Evolutionary conservation across 164 flowering plant genomes (phyloP).

Genomic region (Stephania japonica): DNA sequence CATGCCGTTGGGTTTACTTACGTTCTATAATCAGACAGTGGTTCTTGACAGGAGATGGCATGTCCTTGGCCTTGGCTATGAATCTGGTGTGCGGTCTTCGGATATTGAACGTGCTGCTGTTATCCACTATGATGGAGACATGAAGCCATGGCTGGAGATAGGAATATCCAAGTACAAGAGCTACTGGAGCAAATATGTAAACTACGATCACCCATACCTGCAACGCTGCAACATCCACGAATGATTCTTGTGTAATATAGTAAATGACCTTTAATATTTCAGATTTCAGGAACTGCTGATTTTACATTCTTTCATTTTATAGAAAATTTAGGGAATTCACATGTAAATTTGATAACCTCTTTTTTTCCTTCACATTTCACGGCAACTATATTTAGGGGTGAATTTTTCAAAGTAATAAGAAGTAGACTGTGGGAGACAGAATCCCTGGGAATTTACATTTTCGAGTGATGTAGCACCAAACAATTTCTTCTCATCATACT

Average conservation of each 20-base stretch:
- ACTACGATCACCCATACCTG: conserved; percentile 57
- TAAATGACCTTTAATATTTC: neutral
- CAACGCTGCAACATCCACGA: conserved; percentile 82
- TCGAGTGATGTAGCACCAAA: neutral
- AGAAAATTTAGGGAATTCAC: neutral
- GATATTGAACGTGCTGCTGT: conserved; percentile 72
- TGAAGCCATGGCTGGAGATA: conserved; percentile 95
- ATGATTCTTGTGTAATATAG: conserved; percentile 18
- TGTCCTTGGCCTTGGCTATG: conserved; percentile 71
- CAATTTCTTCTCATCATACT: neutral
- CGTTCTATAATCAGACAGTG: conserved; percentile 64
- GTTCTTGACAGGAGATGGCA: conserved; percentile 70
- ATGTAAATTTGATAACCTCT: neutral
- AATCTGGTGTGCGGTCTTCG: conserved; percentile 30
- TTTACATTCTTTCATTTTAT: neutral
- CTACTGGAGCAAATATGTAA: conserved; percentile 64
- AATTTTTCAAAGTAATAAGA: conserved; percentile 19
- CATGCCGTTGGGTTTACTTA: conserved; percentile 72
- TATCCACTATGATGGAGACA: conserved; percentile 73
- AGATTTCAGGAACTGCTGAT: neutral
- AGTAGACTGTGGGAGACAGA: neutral
- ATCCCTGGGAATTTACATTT: neutral
- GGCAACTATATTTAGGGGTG: conserved; percentile 21
- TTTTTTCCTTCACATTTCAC: conserved; percentile 4
- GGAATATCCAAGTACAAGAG: conserved; percentile 56